phyloP scores from a whole-genome alignment of 2,329 filamentous ascomycete species.

The Aureobasidium sp. region DNA sequence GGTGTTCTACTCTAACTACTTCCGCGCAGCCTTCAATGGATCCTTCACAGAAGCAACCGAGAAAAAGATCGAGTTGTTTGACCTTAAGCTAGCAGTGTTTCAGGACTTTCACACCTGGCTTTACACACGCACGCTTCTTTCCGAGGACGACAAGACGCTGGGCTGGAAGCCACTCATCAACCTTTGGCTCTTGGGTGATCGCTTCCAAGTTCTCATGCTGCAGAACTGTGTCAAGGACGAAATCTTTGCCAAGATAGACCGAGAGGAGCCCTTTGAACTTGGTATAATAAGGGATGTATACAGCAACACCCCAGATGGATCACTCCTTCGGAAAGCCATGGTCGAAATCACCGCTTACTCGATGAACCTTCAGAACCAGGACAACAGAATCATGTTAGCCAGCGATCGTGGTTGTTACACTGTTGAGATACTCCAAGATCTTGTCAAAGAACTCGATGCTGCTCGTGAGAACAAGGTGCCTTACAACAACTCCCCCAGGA shows the following conservation, averaged over 20 bases:
- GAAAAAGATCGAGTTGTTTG: not conserved
- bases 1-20: constrained; percentile 20
- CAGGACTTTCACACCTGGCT: constrained; percentile 17
- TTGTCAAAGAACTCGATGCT: not conserved
- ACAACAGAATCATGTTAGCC: not conserved
- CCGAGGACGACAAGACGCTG: not conserved
- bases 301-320: not conserved
- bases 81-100: constrained; percentile 15
- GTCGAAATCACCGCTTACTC: not conserved
- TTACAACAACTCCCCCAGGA: not conserved
- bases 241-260: not conserved
- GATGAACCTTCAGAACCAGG: fast-evolving
- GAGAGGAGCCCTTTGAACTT: too few species aligned
- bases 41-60: constrained; percentile 12
- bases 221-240: not conserved
- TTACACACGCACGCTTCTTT: constrained; percentile 6
- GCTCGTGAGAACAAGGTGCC: not conserved
- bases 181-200: constrained; percentile 15
- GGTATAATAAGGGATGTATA: too few species aligned
- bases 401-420: not conserved
- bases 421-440: not conserved
- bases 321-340: not conserved
- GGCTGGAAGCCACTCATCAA: not conserved
- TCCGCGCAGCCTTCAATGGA: constrained; percentile 16
- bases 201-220: not conserved